A percentile compares a stretch with the other conserved stretches of the same genome.
Evolutionary conservation across 1,284 basidiomycete species (phyloP).

Genomic region (Apiotrichum montevideense): DNA sequence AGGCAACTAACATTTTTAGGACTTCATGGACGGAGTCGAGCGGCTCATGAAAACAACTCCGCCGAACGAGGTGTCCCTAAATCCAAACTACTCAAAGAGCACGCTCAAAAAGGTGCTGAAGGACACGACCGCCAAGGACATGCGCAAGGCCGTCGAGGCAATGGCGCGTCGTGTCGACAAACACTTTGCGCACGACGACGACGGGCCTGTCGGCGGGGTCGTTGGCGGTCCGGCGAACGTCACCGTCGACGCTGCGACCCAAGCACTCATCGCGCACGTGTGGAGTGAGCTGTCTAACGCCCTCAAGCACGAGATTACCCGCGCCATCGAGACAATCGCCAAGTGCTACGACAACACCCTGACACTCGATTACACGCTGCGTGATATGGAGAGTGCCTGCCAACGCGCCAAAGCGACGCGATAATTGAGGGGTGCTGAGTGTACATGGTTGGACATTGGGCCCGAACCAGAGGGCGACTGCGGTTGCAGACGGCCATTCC

Average conservation of each 20-base stretch:
- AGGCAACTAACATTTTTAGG: too few species aligned
- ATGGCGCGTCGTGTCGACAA: constrained; percentile 90
- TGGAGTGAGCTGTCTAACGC: constrained; percentile 86
- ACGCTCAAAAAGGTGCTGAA: constrained; percentile 77
- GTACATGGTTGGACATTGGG: too few species aligned
- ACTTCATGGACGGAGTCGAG: constrained; percentile 90
- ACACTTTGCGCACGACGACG: constrained; percentile 59
- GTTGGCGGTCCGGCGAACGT: not conserved
- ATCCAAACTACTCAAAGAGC: constrained; percentile 67
- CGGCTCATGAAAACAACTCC: constrained; percentile 73
- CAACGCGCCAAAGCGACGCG: constrained; percentile 46
- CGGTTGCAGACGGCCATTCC: too few species aligned
- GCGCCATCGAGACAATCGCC: constrained; percentile 61
- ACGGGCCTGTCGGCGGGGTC: not conserved
- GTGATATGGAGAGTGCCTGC: constrained; percentile 71
- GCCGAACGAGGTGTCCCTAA: constrained; percentile 70
- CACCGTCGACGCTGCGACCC: constrained; percentile 39
- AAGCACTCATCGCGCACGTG: constrained; percentile 68
- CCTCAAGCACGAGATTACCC: constrained; percentile 62
- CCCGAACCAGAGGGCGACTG: too few species aligned
- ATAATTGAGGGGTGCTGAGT: not conserved
- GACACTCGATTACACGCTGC: constrained; percentile 64
- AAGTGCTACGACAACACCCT: constrained; percentile 73
- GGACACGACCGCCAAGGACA: constrained; percentile 79
- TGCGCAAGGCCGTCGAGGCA: constrained; percentile 73